Base-by-base conservation (phyloP, 352 stramenopile genomes). In the Halophytophthora polymorphica region DNA sequence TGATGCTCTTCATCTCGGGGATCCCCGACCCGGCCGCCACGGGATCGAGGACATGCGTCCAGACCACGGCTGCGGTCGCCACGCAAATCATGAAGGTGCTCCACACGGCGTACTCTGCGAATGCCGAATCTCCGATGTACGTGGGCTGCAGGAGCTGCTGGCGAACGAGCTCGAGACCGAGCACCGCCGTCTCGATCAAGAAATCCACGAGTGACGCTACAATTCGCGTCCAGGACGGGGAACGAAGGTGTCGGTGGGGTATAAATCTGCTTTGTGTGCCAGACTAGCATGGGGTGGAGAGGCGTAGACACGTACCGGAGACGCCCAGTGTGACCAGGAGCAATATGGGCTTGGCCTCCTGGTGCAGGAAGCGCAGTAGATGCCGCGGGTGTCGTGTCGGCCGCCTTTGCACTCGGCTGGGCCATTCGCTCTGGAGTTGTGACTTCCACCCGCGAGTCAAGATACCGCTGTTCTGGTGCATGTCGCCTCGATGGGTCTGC, bases 1-100 rank as follows among this genome's bases (percentile, higher is more conserved):
- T 79, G 53, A 92, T 90, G 3, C 72, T 80, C 49, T 89, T 90
- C 66, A 92, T 90, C 53, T 90, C 69, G 0, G 82, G 73, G 31
- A 92, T 86, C 1, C 82, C 82, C 7, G 79, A 90, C 4, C 80
- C 79, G 2, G 66, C 67, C 15, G 74, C 71, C 36, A 76, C 53
- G 2, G 64, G 62, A 33, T 86, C 74, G 2, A 84, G 54, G 6
- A 64, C 33, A 18, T 58, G 54, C 8, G 72, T 86, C 68, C 70
- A 86, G 22, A 64, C 37, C 36, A 81, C 69, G 4, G 58, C 73
- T 0, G 77, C 18, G 2, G 54, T 44, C 1, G 58, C 74, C 11
- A 79, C 50, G 21, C 54, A 28, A 11, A 69, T 45, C 2, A 59
- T 75, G 47, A 79, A 85, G 0, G 58, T 58, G 12, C 43, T 60